Conservation (phyloP, 768 basidiomycete species). For the Kwoniella pini region DNA sequence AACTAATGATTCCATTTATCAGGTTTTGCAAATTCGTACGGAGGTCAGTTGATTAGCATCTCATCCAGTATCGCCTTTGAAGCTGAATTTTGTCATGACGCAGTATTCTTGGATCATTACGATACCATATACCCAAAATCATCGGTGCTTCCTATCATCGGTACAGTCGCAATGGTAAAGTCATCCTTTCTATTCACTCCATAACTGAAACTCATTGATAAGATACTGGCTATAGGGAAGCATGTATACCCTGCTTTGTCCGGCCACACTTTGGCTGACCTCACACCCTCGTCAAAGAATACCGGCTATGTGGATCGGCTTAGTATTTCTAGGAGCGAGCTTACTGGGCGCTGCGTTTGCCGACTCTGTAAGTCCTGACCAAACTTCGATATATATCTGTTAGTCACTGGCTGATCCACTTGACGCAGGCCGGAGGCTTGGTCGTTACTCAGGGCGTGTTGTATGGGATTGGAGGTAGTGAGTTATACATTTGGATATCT, state of each 20-base stretch:
- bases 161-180: constrained; percentile 29
- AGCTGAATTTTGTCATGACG: background rate
- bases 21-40: constrained; percentile 29
- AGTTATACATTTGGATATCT: constrained; percentile 5
- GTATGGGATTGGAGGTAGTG: constrained; percentile 35
- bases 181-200: background rate
- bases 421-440: constrained; percentile 14
- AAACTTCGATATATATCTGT: background rate
- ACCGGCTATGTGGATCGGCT: constrained; percentile 29
- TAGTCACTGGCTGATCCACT: background rate
- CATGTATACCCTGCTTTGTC: constrained; percentile 36
- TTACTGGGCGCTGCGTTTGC: constrained; percentile 31
- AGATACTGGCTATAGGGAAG: constrained; percentile 16
- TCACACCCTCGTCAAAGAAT: constrained; percentile 20
- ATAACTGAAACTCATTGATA: background rate
- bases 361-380: constrained; percentile 9
- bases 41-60: constrained; percentile 12
- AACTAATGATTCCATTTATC: background rate
- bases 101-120: constrained; percentile 34
- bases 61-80: too few species aligned
- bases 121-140: constrained; percentile 15
- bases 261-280: constrained; percentile 24
- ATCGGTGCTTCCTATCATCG: constrained; percentile 24
- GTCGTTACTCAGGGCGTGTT: constrained; percentile 31
- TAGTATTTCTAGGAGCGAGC: constrained; percentile 20